phyloP scores from a whole-genome alignment of 495 filamentous ascomycete genomes.

The Penicillium parvum region DNA sequence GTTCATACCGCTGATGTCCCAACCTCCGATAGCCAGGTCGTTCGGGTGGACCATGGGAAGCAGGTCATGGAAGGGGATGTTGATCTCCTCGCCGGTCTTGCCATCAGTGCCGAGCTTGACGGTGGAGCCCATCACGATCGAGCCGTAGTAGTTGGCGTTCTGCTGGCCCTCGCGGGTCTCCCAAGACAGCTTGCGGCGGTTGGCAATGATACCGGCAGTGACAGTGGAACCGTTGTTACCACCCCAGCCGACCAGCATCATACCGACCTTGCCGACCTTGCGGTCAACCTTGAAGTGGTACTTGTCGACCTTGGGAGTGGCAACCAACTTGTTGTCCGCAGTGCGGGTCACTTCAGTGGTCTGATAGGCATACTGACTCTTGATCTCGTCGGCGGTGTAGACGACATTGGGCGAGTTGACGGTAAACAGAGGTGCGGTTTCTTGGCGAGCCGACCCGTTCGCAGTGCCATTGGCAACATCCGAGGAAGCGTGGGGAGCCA shows the following conservation, averaged over 20 bases:
- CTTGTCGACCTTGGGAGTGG: constrained; percentile 78
- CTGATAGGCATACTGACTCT: constrained; percentile 93
- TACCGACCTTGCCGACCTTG: constrained; percentile 85
- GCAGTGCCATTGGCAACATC: constrained; percentile 59
- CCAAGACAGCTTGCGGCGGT: constrained; percentile 81
- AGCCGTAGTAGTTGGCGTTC: constrained; percentile 94
- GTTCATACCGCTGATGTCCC: constrained; percentile 92
- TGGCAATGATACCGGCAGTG: constrained; percentile 95
- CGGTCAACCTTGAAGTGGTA: constrained; percentile 98
- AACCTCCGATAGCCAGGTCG: constrained; percentile 91
- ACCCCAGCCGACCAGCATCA: constrained; percentile 98
- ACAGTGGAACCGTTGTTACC: constrained; percentile 98
- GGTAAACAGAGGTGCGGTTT: constrained; percentile 62
- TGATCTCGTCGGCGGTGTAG: constrained; percentile 85
- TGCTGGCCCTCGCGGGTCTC: constrained; percentile 86
- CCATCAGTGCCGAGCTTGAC: constrained; percentile 90
- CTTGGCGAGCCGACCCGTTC: constrained; percentile 61
- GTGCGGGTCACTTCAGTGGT: constrained; percentile 75
- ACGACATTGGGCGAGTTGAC: constrained; percentile 90
- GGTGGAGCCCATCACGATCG: constrained; percentile 92
- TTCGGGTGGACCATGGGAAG: constrained; percentile 98
- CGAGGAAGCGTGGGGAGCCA: constrained; percentile 91
- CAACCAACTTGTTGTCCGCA: constrained; percentile 74
- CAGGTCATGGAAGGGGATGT: constrained; percentile 91
- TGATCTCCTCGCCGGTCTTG: constrained; percentile 83